A percentile compares a stretch with the other conserved stretches of the same genome.
These are phyloP conservation scores for Chondrostereum purpureum DNA, from an alignment of 1,284 basidiomycete species.

Conservation along the genomic window DNA sequence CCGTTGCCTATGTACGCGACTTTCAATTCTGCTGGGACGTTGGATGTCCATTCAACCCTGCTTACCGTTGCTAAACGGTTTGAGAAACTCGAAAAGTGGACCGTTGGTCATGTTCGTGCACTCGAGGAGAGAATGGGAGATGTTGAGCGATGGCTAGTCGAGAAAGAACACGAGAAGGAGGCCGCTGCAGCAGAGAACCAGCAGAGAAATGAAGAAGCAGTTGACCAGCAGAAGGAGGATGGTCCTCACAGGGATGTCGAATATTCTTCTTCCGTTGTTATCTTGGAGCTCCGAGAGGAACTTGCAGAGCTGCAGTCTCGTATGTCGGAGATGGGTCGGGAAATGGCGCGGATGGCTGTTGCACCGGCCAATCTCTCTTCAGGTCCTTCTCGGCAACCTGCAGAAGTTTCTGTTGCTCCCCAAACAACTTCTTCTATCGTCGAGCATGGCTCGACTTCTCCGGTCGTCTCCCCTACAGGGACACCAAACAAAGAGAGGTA, in stretches of 20 bases:
- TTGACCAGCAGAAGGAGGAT: neutral
- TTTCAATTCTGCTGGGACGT: conserved; percentile 58
- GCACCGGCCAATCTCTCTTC: conserved; percentile 49
- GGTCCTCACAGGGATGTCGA: neutral
- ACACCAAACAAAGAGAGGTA: conserved; percentile 26
- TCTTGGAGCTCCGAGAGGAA: conserved; percentile 56
- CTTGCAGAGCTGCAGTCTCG: conserved; percentile 65
- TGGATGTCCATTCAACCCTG: conserved; percentile 67
- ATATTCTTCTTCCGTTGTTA: conserved; percentile 20
- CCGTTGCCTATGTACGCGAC: conserved; percentile 67
- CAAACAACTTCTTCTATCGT: conserved; percentile 1
- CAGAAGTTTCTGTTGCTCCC: conserved; percentile 28
- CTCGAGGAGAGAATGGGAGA: conserved; percentile 14
- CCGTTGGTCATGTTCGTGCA: conserved; percentile 13
- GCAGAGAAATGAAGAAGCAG: neutral
- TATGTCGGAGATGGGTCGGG: conserved; percentile 64
- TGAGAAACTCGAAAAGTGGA: conserved; percentile 56
- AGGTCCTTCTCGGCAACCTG: conserved; percentile 41
- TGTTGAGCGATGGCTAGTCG: conserved; percentile 13
- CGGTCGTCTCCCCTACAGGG: conserved; percentile 5
- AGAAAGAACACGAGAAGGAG: conserved; percentile 10
- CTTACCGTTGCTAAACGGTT: conserved; percentile 65
- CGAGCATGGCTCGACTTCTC: conserved; percentile 2
- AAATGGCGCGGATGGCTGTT: conserved; percentile 66
- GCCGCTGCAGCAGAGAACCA: neutral